Conservation (phyloP, 2,329 filamentous ascomycete genomes). For the Xylaria sp. region DNA sequence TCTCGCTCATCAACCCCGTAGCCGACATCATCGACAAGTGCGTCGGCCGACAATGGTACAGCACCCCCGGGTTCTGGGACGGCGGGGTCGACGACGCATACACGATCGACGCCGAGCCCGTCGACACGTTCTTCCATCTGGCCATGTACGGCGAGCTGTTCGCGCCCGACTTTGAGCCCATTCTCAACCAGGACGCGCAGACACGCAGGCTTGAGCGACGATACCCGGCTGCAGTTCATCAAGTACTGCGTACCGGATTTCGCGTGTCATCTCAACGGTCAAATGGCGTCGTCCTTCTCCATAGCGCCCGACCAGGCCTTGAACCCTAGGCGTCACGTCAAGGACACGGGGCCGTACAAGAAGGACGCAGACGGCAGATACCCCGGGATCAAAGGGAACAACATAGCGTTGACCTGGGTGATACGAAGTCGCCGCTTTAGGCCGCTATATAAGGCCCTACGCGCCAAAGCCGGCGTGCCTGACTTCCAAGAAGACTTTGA, state of each 20-base stretch:
- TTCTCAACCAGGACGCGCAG: neutral
- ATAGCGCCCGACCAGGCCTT: neutral
- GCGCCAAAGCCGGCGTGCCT: slow-evolving; percentile 3
- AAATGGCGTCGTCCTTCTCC: no score
- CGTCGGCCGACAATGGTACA: slow-evolving; percentile 3
- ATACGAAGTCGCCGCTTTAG: slow-evolving; percentile 16
- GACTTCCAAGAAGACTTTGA: slow-evolving; percentile 13
- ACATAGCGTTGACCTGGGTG: slow-evolving; percentile 11
- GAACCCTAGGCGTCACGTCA: neutral
- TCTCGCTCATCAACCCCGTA: slow-evolving; percentile 24
- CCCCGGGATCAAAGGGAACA: slow-evolving; percentile 53
- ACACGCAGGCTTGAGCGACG: slow-evolving; percentile 10
- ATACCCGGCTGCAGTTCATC: slow-evolving; percentile 28
- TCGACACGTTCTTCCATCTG: slow-evolving; percentile 18
- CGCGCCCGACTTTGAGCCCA: slow-evolving; percentile 26
- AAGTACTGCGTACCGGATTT: slow-evolving; percentile 27
- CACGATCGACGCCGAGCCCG: slow-evolving; percentile 14
- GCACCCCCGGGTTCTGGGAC: slow-evolving; percentile 1
- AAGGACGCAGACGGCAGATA: neutral
- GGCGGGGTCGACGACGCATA: slow-evolving; percentile 14
- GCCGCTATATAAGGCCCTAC: slow-evolving; percentile 11
- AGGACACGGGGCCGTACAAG: neutral
- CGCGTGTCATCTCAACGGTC: neutral
- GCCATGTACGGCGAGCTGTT: slow-evolving; percentile 33
- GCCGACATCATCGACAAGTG: slow-evolving; percentile 23